A percentile compares a stretch with the other conserved stretches of the same genome.
Conservation (phyloP, 192 early-diverging fungal genomes). For the Linnemannia elongata region DNA sequence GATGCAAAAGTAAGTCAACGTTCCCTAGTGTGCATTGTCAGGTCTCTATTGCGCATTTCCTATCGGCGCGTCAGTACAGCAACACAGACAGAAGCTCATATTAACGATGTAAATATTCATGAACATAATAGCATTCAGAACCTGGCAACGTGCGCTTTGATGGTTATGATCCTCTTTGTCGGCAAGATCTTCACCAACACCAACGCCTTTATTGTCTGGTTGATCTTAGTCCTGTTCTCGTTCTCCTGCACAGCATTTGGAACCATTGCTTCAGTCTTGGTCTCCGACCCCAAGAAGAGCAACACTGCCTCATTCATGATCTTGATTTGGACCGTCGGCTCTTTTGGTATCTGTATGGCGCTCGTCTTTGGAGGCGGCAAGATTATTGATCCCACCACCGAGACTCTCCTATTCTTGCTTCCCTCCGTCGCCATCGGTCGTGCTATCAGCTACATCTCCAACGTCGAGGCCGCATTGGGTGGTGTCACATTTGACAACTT, state of each 20-base stretch:
- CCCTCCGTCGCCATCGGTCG: constrained; percentile 52
- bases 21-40: neutral
- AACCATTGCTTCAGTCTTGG: constrained; percentile 35
- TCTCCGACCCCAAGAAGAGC: constrained; percentile 55
- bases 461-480: constrained; percentile 40
- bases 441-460: constrained; percentile 53
- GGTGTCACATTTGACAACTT: constrained; percentile 50
- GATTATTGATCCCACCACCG: constrained; percentile 14
- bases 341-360: constrained; percentile 36
- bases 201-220: constrained; percentile 40
- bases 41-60: too few relatives aligned
- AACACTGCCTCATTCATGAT: constrained; percentile 34
- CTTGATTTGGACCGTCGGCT: constrained; percentile 28
- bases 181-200: constrained; percentile 45
- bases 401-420: constrained; percentile 46
- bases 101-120: neutral
- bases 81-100: neutral
- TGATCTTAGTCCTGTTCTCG: constrained; percentile 56
- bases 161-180: constrained; percentile 53
- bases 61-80: too few relatives aligned
- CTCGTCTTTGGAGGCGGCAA: constrained; percentile 38
- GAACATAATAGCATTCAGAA: constrained; percentile 24
- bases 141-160: constrained; percentile 38
- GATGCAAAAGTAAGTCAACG: constrained; percentile 48
- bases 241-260: constrained; percentile 50